phyloP scores from a whole-genome alignment of 1,139 yeast species.

The Saccharomyces hybrid region DNA sequence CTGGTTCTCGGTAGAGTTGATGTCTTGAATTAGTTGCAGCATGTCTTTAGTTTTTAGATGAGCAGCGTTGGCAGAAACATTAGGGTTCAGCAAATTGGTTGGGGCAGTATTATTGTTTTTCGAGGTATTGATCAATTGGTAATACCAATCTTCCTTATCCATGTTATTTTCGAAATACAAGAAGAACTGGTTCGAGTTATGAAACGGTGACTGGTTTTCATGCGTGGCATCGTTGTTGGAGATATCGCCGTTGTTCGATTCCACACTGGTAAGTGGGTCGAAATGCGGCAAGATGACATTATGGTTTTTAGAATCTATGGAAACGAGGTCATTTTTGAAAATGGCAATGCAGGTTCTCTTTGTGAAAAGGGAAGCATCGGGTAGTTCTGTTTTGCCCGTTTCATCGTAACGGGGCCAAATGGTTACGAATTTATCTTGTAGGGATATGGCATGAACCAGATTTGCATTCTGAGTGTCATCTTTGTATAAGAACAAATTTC shows the following conservation, averaged over 20 bases:
- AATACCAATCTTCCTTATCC: constrained; percentile 90
- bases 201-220: neutral
- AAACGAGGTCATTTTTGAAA: constrained; percentile 35
- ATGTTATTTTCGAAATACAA: constrained; percentile 68
- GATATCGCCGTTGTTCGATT: neutral
- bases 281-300: neutral
- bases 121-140: constrained; percentile 70
- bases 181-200: constrained; percentile 39
- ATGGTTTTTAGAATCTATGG: neutral
- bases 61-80: constrained; percentile 59
- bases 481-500: constrained; percentile 73
- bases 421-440: constrained; percentile 60
- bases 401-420: constrained; percentile 69
- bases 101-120: constrained; percentile 30
- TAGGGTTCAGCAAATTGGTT: constrained; percentile 35
- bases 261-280: constrained; percentile 1
- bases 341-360: constrained; percentile 74
- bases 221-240: neutral
- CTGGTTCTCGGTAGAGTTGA: constrained; percentile 78
- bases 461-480: constrained; percentile 44
- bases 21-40: constrained; percentile 62
- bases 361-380: constrained; percentile 72
- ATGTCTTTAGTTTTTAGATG: constrained; percentile 67
- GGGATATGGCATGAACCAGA: constrained; percentile 73
- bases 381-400: constrained; percentile 31